Conservation (phyloP, 495 filamentous ascomycete species). For the Glonium stellatum region DNA sequence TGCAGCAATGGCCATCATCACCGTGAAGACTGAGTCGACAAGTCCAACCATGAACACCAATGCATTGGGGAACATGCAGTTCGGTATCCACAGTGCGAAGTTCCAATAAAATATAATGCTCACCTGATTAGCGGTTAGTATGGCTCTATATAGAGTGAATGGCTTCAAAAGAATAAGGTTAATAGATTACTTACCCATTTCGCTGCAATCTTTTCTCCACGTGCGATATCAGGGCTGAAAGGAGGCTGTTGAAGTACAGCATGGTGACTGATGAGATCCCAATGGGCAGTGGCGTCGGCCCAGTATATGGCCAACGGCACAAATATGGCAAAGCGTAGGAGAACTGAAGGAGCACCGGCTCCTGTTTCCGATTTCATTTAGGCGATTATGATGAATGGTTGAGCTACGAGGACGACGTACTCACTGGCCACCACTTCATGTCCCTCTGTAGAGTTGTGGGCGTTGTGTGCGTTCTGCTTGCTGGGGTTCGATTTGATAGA, state of each 20-base stretch:
- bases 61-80: slow-evolving; percentile 9
- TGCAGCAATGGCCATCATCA: slow-evolving; percentile 1
- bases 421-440: background rate
- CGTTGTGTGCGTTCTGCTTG: background rate
- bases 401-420: background rate
- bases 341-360: background rate
- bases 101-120: slow-evolving; percentile 23
- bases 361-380: background rate
- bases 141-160: too few species aligned
- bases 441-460: background rate
- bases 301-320: slow-evolving; percentile 16
- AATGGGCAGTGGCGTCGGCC: slow-evolving; percentile 5
- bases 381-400: background rate
- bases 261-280: slow-evolving; percentile 16
- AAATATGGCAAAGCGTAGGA: slow-evolving; percentile 19
- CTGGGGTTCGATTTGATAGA: too few species aligned
- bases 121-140: background rate
- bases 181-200: slow-evolving; percentile 13
- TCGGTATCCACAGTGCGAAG: slow-evolving; percentile 18
- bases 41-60: slow-evolving; percentile 13
- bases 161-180: background rate
- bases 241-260: slow-evolving; percentile 13
- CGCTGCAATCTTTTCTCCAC: background rate
- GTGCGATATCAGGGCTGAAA: slow-evolving; percentile 12
- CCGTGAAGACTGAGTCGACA: slow-evolving; percentile 8